Percentiles rank a stretch among this genome's conserved stretches.
Conservation (phyloP, 2,329 filamentous ascomycete genomes). For the Magnaporthiopsis poae region DNA sequence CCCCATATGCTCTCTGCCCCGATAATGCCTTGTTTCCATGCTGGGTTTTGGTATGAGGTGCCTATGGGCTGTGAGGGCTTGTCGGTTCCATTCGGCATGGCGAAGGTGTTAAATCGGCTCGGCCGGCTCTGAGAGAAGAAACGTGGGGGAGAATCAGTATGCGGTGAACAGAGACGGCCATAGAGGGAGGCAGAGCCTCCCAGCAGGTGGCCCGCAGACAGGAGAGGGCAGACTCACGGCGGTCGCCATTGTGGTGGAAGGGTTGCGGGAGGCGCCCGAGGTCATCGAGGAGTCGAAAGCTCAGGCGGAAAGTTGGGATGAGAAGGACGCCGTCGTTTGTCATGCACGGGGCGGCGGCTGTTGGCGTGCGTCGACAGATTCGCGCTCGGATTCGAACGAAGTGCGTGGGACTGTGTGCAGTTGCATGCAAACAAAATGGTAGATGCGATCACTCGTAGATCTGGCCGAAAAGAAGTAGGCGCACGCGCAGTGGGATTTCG, state of each 20-base stretch:
- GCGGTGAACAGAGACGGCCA: background rate
- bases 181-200: background rate
- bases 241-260: slow-evolving; percentile 25
- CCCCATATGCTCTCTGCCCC: slow-evolving; percentile 38
- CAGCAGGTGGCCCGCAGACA: background rate
- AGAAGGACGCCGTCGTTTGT: slow-evolving; percentile 10
- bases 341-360: background rate
- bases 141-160: slow-evolving; percentile 6
- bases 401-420: background rate
- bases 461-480: background rate
- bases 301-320: slow-evolving; percentile 9
- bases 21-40: slow-evolving; percentile 22
- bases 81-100: slow-evolving; percentile 24
- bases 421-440: slow-evolving; percentile 1
- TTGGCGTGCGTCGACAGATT: background rate
- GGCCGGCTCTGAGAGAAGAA: slow-evolving; percentile 23
- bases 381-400: background rate
- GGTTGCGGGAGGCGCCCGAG: slow-evolving; percentile 23
- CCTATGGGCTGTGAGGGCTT: slow-evolving; percentile 28
- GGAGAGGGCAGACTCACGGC: slow-evolving; percentile 25
- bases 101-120: slow-evolving; percentile 29
- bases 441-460: slow-evolving; percentile 1
- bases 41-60: slow-evolving; percentile 27
- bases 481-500: background rate
- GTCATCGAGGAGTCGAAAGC: slow-evolving; percentile 16